Evolutionary conservation across 2,329 filamentous ascomycete genomes (phyloP).

Genomic region (Cladobotryum protrusum): DNA sequence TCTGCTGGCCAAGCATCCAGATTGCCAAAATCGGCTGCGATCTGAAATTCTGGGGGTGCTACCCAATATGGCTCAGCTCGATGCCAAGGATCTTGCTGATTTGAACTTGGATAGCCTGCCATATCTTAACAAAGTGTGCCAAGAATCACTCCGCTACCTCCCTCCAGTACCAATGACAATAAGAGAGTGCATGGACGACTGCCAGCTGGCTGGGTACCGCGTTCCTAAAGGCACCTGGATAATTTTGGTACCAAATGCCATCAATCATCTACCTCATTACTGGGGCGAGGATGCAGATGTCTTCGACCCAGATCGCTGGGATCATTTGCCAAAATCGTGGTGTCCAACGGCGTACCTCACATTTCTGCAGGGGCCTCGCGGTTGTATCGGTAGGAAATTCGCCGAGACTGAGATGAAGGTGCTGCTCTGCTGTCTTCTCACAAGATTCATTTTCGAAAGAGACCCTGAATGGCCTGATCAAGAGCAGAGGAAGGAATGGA

Average conservation of each 20-base stretch:
- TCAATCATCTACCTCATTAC: constrained; percentile 33
- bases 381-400: constrained; percentile 26
- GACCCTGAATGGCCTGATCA: too few species aligned
- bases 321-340: constrained; percentile 29
- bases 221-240: not conserved
- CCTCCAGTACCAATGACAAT: constrained; percentile 22
- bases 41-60: constrained; percentile 25
- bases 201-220: not conserved
- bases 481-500: too few species aligned
- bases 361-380: constrained; percentile 25
- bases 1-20: constrained; percentile 28
- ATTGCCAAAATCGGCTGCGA: constrained; percentile 32
- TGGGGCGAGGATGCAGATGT: constrained; percentile 34
- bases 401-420: constrained; percentile 30
- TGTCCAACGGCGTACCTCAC: constrained; percentile 30
- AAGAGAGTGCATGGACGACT: not conserved
- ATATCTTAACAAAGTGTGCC: constrained; percentile 40
- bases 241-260: constrained; percentile 32
- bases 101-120: constrained; percentile 22
- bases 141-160: constrained; percentile 40
- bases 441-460: too few species aligned
- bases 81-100: not conserved
- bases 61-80: not conserved
- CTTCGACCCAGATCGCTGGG: constrained; percentile 39
- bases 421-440: not conserved